Evolutionary conservation across 2,329 filamentous ascomycete species (phyloP).

Genomic region (Beauveria pseudobassiana): DNA sequence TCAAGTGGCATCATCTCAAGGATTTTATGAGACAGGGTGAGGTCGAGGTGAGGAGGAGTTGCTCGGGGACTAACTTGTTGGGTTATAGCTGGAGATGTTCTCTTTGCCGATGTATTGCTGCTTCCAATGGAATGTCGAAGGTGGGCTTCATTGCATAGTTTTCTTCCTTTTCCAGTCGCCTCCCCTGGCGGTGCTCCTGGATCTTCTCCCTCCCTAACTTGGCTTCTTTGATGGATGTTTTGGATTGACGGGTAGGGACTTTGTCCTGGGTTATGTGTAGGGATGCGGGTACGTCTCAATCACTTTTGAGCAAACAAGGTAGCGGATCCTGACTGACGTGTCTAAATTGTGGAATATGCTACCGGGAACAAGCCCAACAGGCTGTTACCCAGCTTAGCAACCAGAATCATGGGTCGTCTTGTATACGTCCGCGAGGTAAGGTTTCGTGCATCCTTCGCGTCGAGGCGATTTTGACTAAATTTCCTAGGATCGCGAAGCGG

Average conservation of each 20-base stretch:
- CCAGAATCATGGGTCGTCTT: constrained; percentile 94
- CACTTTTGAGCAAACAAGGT: not conserved
- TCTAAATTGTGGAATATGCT: constrained; percentile 98
- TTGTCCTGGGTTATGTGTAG: constrained; percentile 85
- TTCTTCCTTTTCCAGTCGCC: constrained; percentile 31
- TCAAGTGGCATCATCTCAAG: constrained; percentile 99
- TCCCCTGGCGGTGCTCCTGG: constrained; percentile 24
- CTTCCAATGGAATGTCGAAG: constrained; percentile 99
- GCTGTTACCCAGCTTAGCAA: constrained; percentile 98
- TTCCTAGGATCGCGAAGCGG: constrained; percentile 84
- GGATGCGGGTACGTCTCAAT: constrained; percentile 86
- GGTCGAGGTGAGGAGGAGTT: constrained; percentile 27
- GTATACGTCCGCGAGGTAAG: constrained; percentile 95
- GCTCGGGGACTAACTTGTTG: constrained; percentile 31
- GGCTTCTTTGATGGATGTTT: constrained; percentile 65
- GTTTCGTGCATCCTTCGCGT: not conserved
- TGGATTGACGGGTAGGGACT: constrained; percentile 99
- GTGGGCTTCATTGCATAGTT: constrained; percentile 91
- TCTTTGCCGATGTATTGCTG: constrained; percentile 98
- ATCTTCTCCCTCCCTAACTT: constrained; percentile 60
- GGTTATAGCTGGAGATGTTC: constrained; percentile 84
- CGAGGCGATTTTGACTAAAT: constrained; percentile 11
- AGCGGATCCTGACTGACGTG: constrained; percentile 23
- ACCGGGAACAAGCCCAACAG: constrained; percentile 97
- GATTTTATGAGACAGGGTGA: constrained; percentile 99